Conservation (phyloP, 2,329 filamentous ascomycete genomes). For the Colletotrichum sp. region DNA sequence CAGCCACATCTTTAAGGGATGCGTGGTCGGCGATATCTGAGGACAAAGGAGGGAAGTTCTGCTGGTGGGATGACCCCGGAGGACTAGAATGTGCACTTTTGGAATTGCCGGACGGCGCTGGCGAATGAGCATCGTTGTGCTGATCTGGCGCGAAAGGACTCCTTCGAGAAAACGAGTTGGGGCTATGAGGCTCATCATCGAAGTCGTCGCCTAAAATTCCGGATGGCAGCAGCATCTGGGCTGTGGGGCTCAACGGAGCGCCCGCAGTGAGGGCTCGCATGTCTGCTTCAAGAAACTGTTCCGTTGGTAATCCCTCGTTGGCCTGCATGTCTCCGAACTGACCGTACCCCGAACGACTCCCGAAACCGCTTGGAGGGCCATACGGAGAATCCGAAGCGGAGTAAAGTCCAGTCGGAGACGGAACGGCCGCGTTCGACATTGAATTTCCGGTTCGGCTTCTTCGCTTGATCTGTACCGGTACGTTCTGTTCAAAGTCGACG, state of each 20-base stretch:
- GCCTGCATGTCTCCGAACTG: conserved; percentile 55
- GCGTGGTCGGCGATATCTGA: conserved; percentile 50
- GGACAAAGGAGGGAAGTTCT: conserved; percentile 57
- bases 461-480: conserved; percentile 48
- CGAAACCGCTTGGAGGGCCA: conserved; percentile 59
- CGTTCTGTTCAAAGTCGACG: conserved; percentile 52
- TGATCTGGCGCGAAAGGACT: conserved; percentile 40
- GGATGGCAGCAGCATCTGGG: conserved; percentile 75
- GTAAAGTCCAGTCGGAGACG: conserved; percentile 44
- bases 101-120: conserved; percentile 62
- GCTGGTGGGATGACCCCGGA: conserved; percentile 63
- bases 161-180: conserved; percentile 33
- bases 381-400: conserved; percentile 46
- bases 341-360: conserved; percentile 54
- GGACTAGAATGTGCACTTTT: conserved; percentile 66
- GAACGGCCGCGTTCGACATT: conserved; percentile 44
- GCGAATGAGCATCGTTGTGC: conserved; percentile 61
- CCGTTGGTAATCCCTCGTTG: conserved; percentile 30
- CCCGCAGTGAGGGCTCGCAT: conserved; percentile 65
- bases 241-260: conserved; percentile 79
- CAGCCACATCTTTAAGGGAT: conserved; percentile 41
- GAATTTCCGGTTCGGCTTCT: conserved; percentile 55
- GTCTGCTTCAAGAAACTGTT: conserved; percentile 65
- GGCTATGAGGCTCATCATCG: conserved; percentile 63
- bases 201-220: conserved; percentile 67